A percentile compares a stretch with the other conserved stretches of the same genome.
Conservation (phyloP, 176 grass and related monocot species). For the Oryza officinalis region DNA sequence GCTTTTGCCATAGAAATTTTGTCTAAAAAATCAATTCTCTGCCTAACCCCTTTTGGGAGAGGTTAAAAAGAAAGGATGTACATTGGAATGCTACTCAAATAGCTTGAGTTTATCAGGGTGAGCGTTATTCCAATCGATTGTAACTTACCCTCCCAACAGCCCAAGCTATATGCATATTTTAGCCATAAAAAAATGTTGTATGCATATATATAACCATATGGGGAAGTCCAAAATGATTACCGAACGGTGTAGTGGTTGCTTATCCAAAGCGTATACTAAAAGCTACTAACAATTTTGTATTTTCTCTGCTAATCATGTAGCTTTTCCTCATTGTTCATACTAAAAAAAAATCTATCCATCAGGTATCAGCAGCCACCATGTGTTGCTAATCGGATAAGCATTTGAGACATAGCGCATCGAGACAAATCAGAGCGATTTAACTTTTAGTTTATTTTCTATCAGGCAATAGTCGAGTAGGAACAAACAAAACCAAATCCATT, state of each 20-base stretch:
- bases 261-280: constrained; percentile 22
- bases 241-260: neutral
- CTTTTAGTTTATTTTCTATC: constrained; percentile 39
- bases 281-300: neutral
- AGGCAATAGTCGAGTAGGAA: constrained; percentile 9
- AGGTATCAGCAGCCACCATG: constrained; percentile 21
- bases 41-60: too few relatives aligned
- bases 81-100: too few relatives aligned
- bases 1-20: too few relatives aligned
- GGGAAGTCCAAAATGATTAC: neutral
- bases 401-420: constrained; percentile 23
- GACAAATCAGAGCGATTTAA: constrained; percentile 15
- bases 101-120: too few relatives aligned
- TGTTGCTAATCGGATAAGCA: constrained; percentile 47
- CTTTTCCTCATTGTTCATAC: constrained; percentile 28
- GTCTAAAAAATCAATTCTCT: too few relatives aligned
- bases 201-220: neutral
- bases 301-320: neutral
- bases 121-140: too few relatives aligned
- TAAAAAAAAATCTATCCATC: constrained; percentile 5
- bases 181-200: neutral
- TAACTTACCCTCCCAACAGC: too few relatives aligned
- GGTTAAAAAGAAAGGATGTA: too few relatives aligned
- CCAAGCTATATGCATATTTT: neutral
- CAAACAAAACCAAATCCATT: constrained; percentile 49